phyloP scores from a whole-genome alignment of 805 yeast species.

The Scheffersomyces stipitis region DNA sequence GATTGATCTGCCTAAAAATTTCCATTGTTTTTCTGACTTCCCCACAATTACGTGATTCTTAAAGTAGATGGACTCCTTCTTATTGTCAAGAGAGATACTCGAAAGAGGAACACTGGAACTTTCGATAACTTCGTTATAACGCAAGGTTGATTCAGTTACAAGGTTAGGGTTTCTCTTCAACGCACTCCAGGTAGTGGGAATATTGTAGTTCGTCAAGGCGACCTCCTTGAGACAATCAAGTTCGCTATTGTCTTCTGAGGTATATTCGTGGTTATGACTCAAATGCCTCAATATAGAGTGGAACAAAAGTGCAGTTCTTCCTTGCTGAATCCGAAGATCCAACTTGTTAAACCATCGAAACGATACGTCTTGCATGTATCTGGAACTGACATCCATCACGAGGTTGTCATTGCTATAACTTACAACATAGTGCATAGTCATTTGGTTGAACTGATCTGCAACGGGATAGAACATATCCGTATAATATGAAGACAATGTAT shows the following conservation, averaged over 20 bases:
- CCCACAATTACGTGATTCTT: constrained; percentile 21
- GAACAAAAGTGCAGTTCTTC: constrained; percentile 23
- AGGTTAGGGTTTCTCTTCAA: constrained; percentile 30
- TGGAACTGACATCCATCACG: constrained; percentile 26
- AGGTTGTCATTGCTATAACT: constrained; percentile 15
- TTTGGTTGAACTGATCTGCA: constrained; percentile 20
- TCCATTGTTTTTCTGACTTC: constrained; percentile 36
- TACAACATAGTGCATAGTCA: constrained; percentile 32
- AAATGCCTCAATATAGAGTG: constrained; percentile 23
- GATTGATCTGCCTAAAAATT: constrained; percentile 31
- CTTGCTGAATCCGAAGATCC: constrained; percentile 28
- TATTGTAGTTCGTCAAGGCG: constrained; percentile 21
- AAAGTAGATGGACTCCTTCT: constrained; percentile 18
- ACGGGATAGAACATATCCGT: constrained; percentile 21
- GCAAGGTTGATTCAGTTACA: constrained; percentile 17
- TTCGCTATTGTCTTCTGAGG: constrained; percentile 12
- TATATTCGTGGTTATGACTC: constrained; percentile 10
- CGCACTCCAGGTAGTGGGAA: constrained; percentile 24
- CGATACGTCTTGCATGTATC: constrained; percentile 31
- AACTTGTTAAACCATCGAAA: constrained; percentile 28
- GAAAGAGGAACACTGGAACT: constrained; percentile 12
- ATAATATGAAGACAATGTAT: constrained; percentile 1
- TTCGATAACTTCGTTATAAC: constrained; percentile 26
- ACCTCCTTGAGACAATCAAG: constrained; percentile 17
- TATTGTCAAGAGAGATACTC: constrained; percentile 12